These are phyloP conservation scores for Pascua guehoae DNA, from an alignment of 1,284 basidiomycete species.

Conservation along the genomic window DNA sequence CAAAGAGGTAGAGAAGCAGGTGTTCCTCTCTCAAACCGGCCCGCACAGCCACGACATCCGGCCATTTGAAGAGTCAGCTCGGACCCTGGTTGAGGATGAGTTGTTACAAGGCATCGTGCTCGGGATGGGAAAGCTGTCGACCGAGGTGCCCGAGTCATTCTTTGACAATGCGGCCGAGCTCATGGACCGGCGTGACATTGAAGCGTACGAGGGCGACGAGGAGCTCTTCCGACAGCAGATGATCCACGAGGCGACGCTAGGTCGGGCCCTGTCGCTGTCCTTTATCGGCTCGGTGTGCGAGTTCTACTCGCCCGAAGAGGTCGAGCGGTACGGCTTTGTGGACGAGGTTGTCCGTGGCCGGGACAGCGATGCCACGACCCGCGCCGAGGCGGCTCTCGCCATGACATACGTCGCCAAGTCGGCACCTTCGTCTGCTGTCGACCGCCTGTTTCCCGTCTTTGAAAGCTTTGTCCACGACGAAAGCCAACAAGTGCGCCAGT, in stretches of 20 bases:
- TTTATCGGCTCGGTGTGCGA: constrained; percentile 65
- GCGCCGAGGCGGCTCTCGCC: constrained; percentile 85
- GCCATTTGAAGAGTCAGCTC: constrained; percentile 58
- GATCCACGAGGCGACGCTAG: constrained; percentile 70
- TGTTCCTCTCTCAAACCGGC: constrained; percentile 44
- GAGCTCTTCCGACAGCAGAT: constrained; percentile 43
- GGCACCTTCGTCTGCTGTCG: constrained; percentile 67
- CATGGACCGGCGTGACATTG: constrained; percentile 7
- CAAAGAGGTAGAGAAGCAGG: constrained; percentile 22
- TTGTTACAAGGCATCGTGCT: constrained; percentile 78
- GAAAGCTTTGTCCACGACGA: constrained; percentile 66
- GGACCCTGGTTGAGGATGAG: constrained; percentile 69
- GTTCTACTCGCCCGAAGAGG: constrained; percentile 60
- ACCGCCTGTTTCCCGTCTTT: constrained; percentile 72
- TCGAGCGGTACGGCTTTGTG: constrained; percentile 64
- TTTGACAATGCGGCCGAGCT: constrained; percentile 26
- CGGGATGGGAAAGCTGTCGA: constrained; percentile 76
- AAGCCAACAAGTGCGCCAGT: constrained; percentile 82
- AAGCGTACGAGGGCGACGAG: constrained; percentile 17
- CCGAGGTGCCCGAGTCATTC: constrained; percentile 42
- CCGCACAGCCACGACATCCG: constrained; percentile 42
- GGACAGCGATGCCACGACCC: constrained; percentile 75
- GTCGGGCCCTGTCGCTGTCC: constrained; percentile 87
- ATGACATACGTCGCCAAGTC: constrained; percentile 83
- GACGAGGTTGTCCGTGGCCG: constrained; percentile 74